Conservation (phyloP, 495 filamentous ascomycete species). For the Annulohypoxylon stygium region DNA sequence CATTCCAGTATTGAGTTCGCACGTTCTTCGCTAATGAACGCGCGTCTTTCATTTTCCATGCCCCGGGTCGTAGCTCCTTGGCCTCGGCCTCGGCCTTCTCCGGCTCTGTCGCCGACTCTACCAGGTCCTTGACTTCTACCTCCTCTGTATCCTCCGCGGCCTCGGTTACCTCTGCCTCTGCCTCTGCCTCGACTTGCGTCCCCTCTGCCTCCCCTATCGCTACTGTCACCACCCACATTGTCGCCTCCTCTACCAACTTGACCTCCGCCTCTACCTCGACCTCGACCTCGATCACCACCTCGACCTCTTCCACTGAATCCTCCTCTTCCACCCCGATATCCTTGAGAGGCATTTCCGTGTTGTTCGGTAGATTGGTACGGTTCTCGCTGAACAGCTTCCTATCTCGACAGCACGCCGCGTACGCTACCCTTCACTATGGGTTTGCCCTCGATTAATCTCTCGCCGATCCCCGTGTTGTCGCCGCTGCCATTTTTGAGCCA, state of each 20-base stretch:
- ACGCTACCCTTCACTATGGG: constrained; percentile 57
- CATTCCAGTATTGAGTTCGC: neutral
- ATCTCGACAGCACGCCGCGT: constrained; percentile 60
- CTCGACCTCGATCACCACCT: neutral
- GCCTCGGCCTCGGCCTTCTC: neutral
- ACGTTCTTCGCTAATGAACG: neutral
- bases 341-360: neutral
- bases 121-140: neutral
- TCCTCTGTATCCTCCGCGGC: neutral
- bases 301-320: neutral
- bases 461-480: constrained; percentile 59
- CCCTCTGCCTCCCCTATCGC: neutral
- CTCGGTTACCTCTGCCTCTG: neutral
- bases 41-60: neutral
- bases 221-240: neutral
- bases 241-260: neutral
- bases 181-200: neutral
- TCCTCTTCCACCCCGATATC: neutral
- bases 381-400: constrained; percentile 43
- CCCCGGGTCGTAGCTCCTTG: neutral
- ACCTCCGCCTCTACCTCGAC: constrained; percentile 3
- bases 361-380: neutral
- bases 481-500: constrained; percentile 71
- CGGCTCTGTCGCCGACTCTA: neutral
- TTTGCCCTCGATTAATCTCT: constrained; percentile 62